Evolutionary conservation across 2,329 filamentous ascomycete species (phyloP), one percentile per base, ranked within the genome.

Genomic region (Amesomyces nigricolor): DNA sequence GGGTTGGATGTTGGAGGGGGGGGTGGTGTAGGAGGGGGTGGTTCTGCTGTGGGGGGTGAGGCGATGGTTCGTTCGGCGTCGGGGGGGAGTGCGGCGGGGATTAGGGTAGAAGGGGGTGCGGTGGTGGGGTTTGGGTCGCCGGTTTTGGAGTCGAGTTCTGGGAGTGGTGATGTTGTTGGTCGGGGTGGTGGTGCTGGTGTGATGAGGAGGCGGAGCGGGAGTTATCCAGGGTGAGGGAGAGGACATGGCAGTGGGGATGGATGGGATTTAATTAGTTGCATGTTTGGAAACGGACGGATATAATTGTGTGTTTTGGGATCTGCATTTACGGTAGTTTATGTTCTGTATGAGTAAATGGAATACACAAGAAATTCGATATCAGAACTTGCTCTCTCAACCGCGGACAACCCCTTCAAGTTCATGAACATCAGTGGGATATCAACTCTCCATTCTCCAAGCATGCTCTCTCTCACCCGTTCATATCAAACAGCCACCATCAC

Each of bases 121-220:
- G 56, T 65, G 43, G 54, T 66, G 3, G 62, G 58, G 53, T 67
- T 66, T 53, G 63, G 63, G n/a, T 48, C 51, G 22, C 47, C 51
- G 9, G 32, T 10, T 11, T 11, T 51, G 47, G 50, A 22, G 5
- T 42, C 38, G n/a, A 19, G 39, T 19, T 17, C 6, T 29, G 45
- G 38, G 5, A 13, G 5, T 47, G 22, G 22, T 14, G 9, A 8
- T 29, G 48, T 39, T 14, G n/a, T 22, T 22, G 40, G 30, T 29
- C 29, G n/a, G 44, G 14, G 19, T 13, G n/a, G 22, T 26, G 22
- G 22, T 26, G 22, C 3, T 19, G 22, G 32, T 5, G 14, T 29
- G 38, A 32, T 11, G n/a, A 16, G 16, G 16, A 7, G 22, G 43
- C 32, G 37, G 17, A 46, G 49, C 14, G 54, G 44, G 22, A 49